A percentile compares a stretch with the other conserved stretches of the same genome.
Conservation (phyloP, 2,329 filamentous ascomycete genomes). For the Lachnellula cervina region DNA sequence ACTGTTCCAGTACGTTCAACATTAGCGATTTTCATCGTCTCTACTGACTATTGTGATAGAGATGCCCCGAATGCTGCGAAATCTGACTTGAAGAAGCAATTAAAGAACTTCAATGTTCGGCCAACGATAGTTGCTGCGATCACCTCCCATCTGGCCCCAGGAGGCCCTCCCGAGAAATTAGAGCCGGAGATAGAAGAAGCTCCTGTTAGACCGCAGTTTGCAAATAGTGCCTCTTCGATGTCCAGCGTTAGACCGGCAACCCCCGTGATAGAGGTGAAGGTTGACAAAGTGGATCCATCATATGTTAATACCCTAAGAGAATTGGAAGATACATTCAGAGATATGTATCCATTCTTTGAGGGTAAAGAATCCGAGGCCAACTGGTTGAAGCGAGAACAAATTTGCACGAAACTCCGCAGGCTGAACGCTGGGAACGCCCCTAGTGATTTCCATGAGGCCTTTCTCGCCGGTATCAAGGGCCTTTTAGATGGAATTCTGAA, state of each 20-base stretch:
- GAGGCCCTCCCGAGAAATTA: conserved; percentile 30
- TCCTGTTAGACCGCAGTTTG: conserved; percentile 42
- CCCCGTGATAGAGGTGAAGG: conserved; percentile 57
- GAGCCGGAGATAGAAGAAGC: conserved; percentile 30
- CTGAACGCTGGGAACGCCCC: conserved; percentile 81
- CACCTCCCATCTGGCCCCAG: conserved; percentile 63
- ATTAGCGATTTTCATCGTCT: not conserved
- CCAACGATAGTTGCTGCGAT: conserved; percentile 82
- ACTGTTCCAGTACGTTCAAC: conserved; percentile 63
- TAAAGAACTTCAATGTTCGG: conserved; percentile 78
- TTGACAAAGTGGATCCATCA: conserved; percentile 69
- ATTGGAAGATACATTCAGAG: conserved; percentile 79
- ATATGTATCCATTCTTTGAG: conserved; percentile 79
- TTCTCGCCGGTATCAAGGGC: conserved; percentile 64
- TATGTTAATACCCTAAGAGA: conserved; percentile 82
- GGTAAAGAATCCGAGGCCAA: conserved; percentile 87
- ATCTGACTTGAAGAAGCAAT: conserved; percentile 80
- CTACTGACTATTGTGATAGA: conserved; percentile 36
- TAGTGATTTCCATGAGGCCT: conserved; percentile 67
- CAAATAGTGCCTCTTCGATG: conserved; percentile 48
- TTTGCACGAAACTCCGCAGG: conserved; percentile 67
- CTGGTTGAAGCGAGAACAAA: conserved; percentile 83
- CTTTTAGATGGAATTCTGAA: conserved; percentile 88
- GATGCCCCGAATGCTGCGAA: conserved; percentile 78
- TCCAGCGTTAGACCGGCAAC: conserved; percentile 47